phyloP scores from a whole-genome alignment of 2,329 filamentous ascomycete species.

The Ceratocystis cacaofunesta region DNA sequence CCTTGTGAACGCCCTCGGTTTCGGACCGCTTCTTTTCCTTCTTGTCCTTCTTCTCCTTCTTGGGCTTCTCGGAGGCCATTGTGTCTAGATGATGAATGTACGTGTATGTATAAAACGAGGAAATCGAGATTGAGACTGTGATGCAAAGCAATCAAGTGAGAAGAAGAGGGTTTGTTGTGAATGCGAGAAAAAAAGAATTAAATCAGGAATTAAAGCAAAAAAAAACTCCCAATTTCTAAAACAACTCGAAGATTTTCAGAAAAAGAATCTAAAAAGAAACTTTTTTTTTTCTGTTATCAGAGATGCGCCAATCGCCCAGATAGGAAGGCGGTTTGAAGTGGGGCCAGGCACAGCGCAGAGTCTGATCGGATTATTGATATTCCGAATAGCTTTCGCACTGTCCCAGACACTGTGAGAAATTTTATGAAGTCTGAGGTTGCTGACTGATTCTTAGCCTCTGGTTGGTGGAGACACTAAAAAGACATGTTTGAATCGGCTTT shows the following conservation, averaged over 20 bases:
- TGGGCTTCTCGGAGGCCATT: slow-evolving; percentile 35
- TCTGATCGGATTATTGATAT: slow-evolving; percentile 8
- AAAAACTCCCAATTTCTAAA: slow-evolving; percentile 4
- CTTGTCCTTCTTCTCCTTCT: slow-evolving; percentile 35
- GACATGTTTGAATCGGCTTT: too few species aligned
- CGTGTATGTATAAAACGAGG: neutral
- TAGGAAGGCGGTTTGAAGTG: slow-evolving; percentile 15
- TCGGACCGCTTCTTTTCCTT: slow-evolving; percentile 44
- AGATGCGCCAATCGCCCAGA: slow-evolving; percentile 15
- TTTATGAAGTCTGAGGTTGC: neutral
- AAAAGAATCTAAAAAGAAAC: slow-evolving; percentile 9
- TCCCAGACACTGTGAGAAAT: neutral
- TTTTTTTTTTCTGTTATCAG: slow-evolving; percentile 18
- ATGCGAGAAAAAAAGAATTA: slow-evolving; percentile 12
- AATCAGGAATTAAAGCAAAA: slow-evolving; percentile 7
- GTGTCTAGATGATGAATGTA: slow-evolving; percentile 10
- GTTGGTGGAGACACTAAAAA: neutral
- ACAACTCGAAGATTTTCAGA: neutral
- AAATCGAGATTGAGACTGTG: neutral
- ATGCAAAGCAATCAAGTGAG: neutral
- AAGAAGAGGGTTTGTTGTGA: neutral
- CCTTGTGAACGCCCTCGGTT: slow-evolving; percentile 41
- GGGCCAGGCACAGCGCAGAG: slow-evolving; percentile 13
- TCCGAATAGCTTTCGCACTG: neutral
- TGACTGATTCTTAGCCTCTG: slow-evolving; percentile 5